Base-by-base conservation (phyloP, 371 early-diverging fungal species). In the Conidiobolus incongruus region DNA sequence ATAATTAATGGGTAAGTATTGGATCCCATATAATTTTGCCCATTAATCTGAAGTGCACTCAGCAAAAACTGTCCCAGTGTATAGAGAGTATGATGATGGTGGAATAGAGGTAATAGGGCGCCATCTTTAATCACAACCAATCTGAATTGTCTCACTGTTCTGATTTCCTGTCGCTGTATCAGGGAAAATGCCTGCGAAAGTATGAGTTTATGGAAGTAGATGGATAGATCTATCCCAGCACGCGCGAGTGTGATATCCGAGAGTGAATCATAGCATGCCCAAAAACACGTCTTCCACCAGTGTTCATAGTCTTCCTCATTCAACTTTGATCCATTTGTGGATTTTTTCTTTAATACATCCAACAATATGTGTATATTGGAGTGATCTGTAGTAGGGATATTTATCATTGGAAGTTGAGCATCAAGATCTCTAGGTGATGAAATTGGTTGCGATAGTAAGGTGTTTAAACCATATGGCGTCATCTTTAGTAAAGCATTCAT, bases 191-290 rank as follows among this genome's bases (percentile, higher is more conserved):
- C 85, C 41, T 79, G 77, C 4, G 71, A 65, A 0, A 88, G 75
- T 17, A 89, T 64, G 0, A 67, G 66, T 19, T 62, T 58, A 51
- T 87, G 90, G 29, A 77, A 65, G 44, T 72, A 61, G 70, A 76
- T 78, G 15, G 82, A 75, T 3, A 75, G 49, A 15, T 57, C 53
- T 22, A 88, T 62, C 6, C 93, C 91, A 28, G 62, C 64, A 11
- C 59, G 55, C 5, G 88, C 46, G 10, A 62, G 49, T 1, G 63
- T 63, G 35, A 34, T 34, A 4, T 52, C 58, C 16, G 66, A 65
- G 12, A 87, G 56, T 2, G 91, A 77, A 53, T 92, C 93, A 48
- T 77, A 85, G 0, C 86, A 87, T 0, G 72, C 62, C 54, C 68
- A 90, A 53, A 89, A 90, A 38, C 81, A 80, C 8, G 54, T 51